phyloP scores from a whole-genome alignment of 139 green algal genomes.

The Edaphochlamys debaryana region DNA sequence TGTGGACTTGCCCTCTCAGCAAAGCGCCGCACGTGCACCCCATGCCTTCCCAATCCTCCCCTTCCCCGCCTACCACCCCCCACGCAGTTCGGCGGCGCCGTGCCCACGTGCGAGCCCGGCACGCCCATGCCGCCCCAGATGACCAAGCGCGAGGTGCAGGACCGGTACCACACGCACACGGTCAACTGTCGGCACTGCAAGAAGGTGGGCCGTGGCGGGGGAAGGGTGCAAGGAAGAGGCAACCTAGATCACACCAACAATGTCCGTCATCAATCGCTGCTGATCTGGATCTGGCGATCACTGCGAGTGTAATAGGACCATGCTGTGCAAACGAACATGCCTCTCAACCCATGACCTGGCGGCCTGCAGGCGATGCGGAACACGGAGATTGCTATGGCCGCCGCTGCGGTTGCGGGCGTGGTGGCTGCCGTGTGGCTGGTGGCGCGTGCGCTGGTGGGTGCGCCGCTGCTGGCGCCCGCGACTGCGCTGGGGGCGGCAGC shows the following conservation, averaged over 20 bases:
- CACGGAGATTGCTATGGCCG: background rate
- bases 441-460: background rate
- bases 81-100: slow-evolving; percentile 5
- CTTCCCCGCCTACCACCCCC: too few species aligned
- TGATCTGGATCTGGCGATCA: too few species aligned
- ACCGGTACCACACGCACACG: slow-evolving; percentile 44
- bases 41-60: too few species aligned
- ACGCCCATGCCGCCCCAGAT: slow-evolving; percentile 27
- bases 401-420: background rate
- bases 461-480: background rate
- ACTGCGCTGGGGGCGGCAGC: background rate
- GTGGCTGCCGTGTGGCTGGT: slow-evolving; percentile 12
- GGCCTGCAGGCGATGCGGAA: slow-evolving; percentile 10
- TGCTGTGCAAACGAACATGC: too few species aligned
- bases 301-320: too few species aligned
- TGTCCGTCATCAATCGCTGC: background rate
- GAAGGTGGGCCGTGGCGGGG: background rate
- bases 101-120: slow-evolving; percentile 38
- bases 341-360: too few species aligned
- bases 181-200: slow-evolving; percentile 35
- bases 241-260: too few species aligned
- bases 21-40: too few species aligned
- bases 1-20: too few species aligned
- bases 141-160: slow-evolving; percentile 40
- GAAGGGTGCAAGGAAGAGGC: background rate